phyloP scores from a whole-genome alignment of 352 stramenopile species.

The Albugo laibachii region DNA sequence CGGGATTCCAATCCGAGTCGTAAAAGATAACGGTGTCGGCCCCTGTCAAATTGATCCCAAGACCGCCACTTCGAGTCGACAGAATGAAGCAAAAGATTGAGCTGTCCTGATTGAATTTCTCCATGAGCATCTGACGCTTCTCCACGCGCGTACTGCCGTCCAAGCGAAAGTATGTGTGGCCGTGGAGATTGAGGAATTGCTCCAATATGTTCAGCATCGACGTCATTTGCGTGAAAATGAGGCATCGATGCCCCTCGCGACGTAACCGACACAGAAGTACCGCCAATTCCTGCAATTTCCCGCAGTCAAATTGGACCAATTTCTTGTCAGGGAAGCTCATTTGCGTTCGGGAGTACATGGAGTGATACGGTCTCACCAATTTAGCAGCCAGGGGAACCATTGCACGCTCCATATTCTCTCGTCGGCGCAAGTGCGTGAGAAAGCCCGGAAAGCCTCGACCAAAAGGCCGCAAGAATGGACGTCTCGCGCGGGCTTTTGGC shows the following conservation, averaged over 20 bases:
- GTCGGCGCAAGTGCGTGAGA: constrained; percentile 17
- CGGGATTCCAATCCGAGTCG: constrained; percentile 88
- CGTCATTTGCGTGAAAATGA: constrained; percentile 98
- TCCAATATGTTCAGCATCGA: constrained; percentile 99
- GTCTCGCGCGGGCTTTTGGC: constrained; percentile 16
- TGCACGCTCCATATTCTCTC: constrained; percentile 8
- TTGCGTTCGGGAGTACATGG: constrained; percentile 54
- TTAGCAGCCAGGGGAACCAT: constrained; percentile 14
- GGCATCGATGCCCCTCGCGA: constrained; percentile 79
- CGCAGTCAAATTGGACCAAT: constrained; percentile 95
- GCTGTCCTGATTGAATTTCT: constrained; percentile 95
- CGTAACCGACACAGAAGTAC: constrained; percentile 92
- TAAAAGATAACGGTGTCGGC: constrained; percentile 90
- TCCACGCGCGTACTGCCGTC: constrained; percentile 94
- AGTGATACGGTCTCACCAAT: constrained; percentile 24
- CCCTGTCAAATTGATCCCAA: constrained; percentile 97
- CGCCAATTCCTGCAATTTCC: constrained; percentile 79
- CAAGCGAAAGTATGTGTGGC: constrained; percentile 94
- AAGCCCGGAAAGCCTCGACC: constrained; percentile 9
- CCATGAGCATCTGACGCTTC: constrained; percentile 92
- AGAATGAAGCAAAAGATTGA: constrained; percentile 98
- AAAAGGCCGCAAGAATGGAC: no score
- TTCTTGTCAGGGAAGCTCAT: constrained; percentile 96
- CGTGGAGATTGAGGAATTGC: constrained; percentile 95
- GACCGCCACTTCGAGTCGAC: constrained; percentile 89